phyloP scores from a whole-genome alignment of 495 filamentous ascomycete species.

The Platismatia glauca region DNA sequence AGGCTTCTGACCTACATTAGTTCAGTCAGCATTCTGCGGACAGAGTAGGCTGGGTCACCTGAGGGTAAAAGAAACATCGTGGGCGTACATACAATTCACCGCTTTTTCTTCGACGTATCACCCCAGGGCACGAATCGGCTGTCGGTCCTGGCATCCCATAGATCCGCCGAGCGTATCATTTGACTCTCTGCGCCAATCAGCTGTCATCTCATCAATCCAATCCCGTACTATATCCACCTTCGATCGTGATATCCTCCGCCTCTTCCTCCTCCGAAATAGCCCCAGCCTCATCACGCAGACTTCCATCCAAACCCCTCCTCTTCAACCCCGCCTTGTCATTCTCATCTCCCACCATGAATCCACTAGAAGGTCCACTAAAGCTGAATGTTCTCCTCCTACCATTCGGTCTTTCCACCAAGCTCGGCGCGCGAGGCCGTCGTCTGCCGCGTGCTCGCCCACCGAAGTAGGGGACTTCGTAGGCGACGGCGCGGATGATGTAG shows the following conservation, averaged over 20 bases:
- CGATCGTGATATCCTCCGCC: background rate
- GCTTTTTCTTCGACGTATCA: conserved; percentile 1
- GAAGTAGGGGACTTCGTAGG: conserved; percentile 51
- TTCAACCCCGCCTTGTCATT: conserved; percentile 5
- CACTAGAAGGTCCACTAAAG: conserved; percentile 22
- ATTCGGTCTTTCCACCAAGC: conserved; percentile 50
- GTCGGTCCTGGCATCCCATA: conserved; percentile 14
- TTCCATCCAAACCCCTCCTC: conserved; percentile 1
- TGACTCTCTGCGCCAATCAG: conserved; percentile 5
- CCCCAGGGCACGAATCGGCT: conserved; percentile 7
- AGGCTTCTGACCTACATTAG: background rate
- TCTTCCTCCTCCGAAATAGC: background rate
- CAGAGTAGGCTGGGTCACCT: background rate
- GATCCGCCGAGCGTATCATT: conserved; percentile 9
- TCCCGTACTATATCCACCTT: background rate
- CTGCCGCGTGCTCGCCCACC: conserved; percentile 57
- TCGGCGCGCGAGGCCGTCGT: conserved; percentile 54
- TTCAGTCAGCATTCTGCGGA: background rate
- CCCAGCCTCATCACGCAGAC: background rate
- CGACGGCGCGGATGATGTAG: conserved; percentile 51
- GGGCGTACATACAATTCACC: conserved; percentile 10
- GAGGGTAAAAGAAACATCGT: background rate
- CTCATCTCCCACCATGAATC: conserved; percentile 6
- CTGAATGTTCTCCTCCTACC: conserved; percentile 45
- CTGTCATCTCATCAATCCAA: background rate